A percentile compares a stretch with the other conserved stretches of the same genome.
These are phyloP conservation scores for Fonsecaea erecta DNA, from an alignment of 2,329 filamentous ascomycete genomes.

Conservation along the genomic window DNA sequence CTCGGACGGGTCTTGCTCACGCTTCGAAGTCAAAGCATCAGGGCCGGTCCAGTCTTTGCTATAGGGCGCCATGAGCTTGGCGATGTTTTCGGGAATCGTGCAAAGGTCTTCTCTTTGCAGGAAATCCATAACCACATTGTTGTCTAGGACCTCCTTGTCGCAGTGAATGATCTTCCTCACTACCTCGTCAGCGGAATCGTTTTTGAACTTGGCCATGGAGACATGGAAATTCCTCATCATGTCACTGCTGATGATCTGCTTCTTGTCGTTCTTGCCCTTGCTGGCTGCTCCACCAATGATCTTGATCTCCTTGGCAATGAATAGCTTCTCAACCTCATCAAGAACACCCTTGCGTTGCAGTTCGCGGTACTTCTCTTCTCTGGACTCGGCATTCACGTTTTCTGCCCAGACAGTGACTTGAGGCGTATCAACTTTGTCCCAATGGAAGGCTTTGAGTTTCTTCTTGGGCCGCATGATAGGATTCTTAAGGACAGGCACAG, in stretches of 20 bases:
- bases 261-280: constrained; percentile 90
- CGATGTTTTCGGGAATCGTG: constrained; percentile 85
- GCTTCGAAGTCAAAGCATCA: constrained; percentile 73
- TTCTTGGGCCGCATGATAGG: constrained; percentile 91
- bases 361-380: constrained; percentile 95
- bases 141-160: constrained; percentile 85
- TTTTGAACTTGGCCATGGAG: constrained; percentile 90
- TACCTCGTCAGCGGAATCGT: constrained; percentile 78
- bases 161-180: constrained; percentile 95
- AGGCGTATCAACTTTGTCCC: constrained; percentile 96
- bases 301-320: constrained; percentile 97
- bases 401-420: constrained; percentile 95
- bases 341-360: constrained; percentile 92
- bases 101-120: constrained; percentile 90
- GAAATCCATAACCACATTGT: constrained; percentile 94
- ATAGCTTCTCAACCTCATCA: constrained; percentile 96
- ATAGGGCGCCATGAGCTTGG: constrained; percentile 92
- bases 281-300: constrained; percentile 69
- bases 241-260: constrained; percentile 91
- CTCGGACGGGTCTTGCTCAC: constrained; percentile 85
- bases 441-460: constrained; percentile 98
- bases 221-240: constrained; percentile 91
- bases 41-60: constrained; percentile 95
- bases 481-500: constrained; percentile 66
- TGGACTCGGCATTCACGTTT: constrained; percentile 80